A percentile compares a stretch with the other conserved stretches of the same genome.
phyloP scores from a whole-genome alignment of 75 land plant species.

The Ceratopteris richardii region DNA sequence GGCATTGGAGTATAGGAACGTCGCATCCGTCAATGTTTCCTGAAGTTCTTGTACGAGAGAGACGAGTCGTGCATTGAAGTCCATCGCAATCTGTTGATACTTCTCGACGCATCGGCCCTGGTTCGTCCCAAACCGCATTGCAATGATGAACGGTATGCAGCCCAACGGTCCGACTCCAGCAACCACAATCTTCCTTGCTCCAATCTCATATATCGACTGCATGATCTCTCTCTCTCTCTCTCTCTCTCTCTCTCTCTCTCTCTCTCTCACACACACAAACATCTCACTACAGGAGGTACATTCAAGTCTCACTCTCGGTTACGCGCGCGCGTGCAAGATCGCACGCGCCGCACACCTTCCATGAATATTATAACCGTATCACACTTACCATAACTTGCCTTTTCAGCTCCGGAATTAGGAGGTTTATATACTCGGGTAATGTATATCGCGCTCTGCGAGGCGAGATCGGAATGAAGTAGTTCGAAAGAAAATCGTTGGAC shows the following conservation, averaged over 20 bases:
- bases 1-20: constrained; percentile 52
- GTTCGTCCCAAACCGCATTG: background rate
- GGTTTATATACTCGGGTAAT: constrained; percentile 6
- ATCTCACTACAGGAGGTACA: background rate
- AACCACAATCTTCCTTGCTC: constrained; percentile 68
- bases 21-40: constrained; percentile 34
- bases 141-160: constrained; percentile 59
- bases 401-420: constrained; percentile 10
- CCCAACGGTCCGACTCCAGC: constrained; percentile 80
- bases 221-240: no score
- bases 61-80: background rate
- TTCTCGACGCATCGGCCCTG: constrained; percentile 35
- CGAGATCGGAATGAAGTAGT: constrained; percentile 42
- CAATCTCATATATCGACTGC: constrained; percentile 68
- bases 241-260: no score
- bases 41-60: constrained; percentile 29
- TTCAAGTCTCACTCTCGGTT: no score
- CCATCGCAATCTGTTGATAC: constrained; percentile 25
- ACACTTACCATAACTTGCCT: constrained; percentile 9
- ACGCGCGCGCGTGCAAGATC: no score
- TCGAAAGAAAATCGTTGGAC: constrained; percentile 74
- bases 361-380: no score
- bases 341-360: no score
- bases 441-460: constrained; percentile 6
- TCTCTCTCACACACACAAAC: no score